Evolutionary conservation across 257 asterid genomes (phyloP), one percentile per base, ranked within the genome.

Genomic region (Vinca minor): DNA sequence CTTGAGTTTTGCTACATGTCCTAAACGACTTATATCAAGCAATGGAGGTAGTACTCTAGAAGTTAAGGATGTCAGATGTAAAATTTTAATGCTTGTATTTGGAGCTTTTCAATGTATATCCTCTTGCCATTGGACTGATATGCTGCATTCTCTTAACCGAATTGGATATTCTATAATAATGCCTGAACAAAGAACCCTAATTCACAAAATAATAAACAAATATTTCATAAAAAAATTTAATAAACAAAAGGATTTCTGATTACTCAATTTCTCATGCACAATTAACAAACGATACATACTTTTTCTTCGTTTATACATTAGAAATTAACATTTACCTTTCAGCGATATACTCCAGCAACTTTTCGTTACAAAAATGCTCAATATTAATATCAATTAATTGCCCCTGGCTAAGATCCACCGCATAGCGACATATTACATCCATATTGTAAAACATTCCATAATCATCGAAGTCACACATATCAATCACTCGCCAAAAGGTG

Each of bases 401-500:
- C n/a, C n/a, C n/a, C n/a, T n/a, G n/a, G n/a, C n/a, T n/a, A n/a
- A n/a, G n/a, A n/a, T n/a, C n/a, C n/a, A n/a, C n/a, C n/a, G 72
- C 66, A 29, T 48, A 63, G 25, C 62, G 57, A 29, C 75, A 69
- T n/a, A 74, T 59, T 55, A 17, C 34, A 25, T 69, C 71, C 32
- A 64, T 20, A 3, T 63, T 48, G 42, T 44, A 63, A 10, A 59
- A 54, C 35, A 59, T 55, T 17, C 29, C 32, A n/a, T 36, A 12
- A 68, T 26, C n/a, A 0, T n/a, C n/a, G n/a, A 29, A 14, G 41
- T 62, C 42, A 2, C 3, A 20, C 59, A 75, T 66, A 21, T 70
- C 60, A 25, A 75, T 67, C 36, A 66, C 71, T 38, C 73, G 58
- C 76, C 76, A 75, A 69, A 78, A 80, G 55, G 83, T 50, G 13